These are phyloP conservation scores for Sabuloglossum arenarium DNA, from an alignment of 495 filamentous ascomycete species.

Conservation along the genomic window DNA sequence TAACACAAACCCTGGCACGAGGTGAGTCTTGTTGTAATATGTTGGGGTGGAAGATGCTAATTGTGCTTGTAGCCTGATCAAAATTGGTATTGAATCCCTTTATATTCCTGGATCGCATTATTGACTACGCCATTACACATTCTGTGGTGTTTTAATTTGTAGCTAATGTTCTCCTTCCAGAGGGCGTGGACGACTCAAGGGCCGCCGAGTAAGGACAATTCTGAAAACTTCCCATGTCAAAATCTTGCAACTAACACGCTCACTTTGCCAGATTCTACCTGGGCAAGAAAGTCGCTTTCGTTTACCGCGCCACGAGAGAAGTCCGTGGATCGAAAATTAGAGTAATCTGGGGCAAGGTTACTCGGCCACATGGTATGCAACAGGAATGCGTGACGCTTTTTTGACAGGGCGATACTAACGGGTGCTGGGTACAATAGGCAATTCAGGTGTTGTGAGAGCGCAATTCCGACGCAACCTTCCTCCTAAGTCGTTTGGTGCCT, in stretches of 20 bases:
- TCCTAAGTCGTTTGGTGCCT: conserved; percentile 85
- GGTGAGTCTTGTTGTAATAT: conserved; percentile 15
- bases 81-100: conserved; percentile 36
- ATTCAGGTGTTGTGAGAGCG: conserved; percentile 89
- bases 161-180: conserved; percentile 2
- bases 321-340: conserved; percentile 90
- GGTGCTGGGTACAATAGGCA: conserved; percentile 32
- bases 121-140: too few relatives aligned
- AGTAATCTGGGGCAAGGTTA: conserved; percentile 99
- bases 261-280: conserved; percentile 56
- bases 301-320: conserved; percentile 86
- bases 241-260: background rate
- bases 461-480: conserved; percentile 92
- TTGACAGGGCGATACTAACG: background rate
- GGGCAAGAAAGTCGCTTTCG: conserved; percentile 92
- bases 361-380: conserved; percentile 68
- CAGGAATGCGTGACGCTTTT: background rate
- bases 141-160: background rate
- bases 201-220: conserved; percentile 51
- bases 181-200: conserved; percentile 75
- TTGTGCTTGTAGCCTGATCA: conserved; percentile 43
- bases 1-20: conserved; percentile 65
- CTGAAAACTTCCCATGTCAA: background rate
- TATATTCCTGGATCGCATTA: background rate
- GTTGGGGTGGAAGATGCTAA: conserved; percentile 11